Conservation (phyloP, 2,329 filamentous ascomycete genomes). For the Cercospora sesami region DNA sequence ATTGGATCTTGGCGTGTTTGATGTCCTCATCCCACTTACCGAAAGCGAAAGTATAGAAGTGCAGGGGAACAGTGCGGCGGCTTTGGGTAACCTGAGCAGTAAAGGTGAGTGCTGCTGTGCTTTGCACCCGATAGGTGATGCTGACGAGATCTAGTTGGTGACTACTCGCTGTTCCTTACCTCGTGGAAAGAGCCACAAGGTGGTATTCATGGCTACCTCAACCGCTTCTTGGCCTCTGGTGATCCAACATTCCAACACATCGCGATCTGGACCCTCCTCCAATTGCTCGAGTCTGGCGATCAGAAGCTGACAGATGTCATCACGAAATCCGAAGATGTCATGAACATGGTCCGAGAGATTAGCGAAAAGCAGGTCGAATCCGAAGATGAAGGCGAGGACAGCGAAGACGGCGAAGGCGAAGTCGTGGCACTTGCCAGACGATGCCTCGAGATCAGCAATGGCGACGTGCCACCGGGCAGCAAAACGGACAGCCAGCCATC, state of each 20-base stretch:
- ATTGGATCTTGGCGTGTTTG: slow-evolving; percentile 88
- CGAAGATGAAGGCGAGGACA: slow-evolving; percentile 78
- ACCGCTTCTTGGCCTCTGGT: slow-evolving; percentile 86
- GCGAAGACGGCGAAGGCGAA: slow-evolving; percentile 88
- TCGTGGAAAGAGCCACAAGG: slow-evolving; percentile 92
- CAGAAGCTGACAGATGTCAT: slow-evolving; percentile 84
- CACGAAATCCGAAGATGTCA: slow-evolving; percentile 84
- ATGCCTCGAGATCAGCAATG: slow-evolving; percentile 65
- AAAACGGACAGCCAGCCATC: slow-evolving; percentile 27
- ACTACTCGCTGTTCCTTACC: slow-evolving; percentile 93
- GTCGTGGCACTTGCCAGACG: slow-evolving; percentile 87
- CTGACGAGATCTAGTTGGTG: slow-evolving; percentile 66
- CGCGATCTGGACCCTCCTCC: slow-evolving; percentile 94
- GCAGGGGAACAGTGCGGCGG: slow-evolving; percentile 95
- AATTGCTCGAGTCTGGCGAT: slow-evolving; percentile 93
- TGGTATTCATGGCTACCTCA: slow-evolving; percentile 93
- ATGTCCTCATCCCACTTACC: slow-evolving; percentile 91
- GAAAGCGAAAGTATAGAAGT: slow-evolving; percentile 96
- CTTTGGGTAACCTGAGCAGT: slow-evolving; percentile 90
- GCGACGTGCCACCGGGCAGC: slow-evolving; percentile 22
- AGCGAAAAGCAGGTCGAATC: slow-evolving; percentile 85
- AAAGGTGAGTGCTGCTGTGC: slow-evolving; percentile 66
- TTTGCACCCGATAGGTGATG: slow-evolving; percentile 4
- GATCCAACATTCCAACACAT: slow-evolving; percentile 99
- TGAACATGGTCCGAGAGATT: slow-evolving; percentile 88